Percentiles rank a stretch among this genome's conserved stretches.
Conservation (phyloP, 2,329 filamentous ascomycete genomes). For the Trichoderma pleuroti region DNA sequence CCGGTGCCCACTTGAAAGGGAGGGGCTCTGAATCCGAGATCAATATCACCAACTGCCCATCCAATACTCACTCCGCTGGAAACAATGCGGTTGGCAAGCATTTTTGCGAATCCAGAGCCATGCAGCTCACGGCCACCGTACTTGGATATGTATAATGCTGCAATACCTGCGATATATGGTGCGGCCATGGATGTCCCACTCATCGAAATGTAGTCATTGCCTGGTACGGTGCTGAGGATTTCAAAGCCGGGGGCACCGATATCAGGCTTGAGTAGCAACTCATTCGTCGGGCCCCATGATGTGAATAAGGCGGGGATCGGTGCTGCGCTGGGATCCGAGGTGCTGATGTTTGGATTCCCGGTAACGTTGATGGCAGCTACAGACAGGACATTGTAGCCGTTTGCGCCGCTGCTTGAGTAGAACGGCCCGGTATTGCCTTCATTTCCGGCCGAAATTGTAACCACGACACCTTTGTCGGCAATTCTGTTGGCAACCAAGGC, state of each 20-base stretch:
- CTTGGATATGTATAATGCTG: slow-evolving; percentile 43
- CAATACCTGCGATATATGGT: slow-evolving; percentile 51
- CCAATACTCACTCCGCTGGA: slow-evolving; percentile 34
- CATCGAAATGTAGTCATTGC: slow-evolving; percentile 42
- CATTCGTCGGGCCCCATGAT: slow-evolving; percentile 51
- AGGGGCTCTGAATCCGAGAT: slow-evolving; percentile 29
- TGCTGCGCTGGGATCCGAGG: slow-evolving; percentile 25
- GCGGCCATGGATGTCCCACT: slow-evolving; percentile 56
- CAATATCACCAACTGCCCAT: slow-evolving; percentile 28
- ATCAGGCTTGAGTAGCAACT: slow-evolving; percentile 50
- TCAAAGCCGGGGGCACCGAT: slow-evolving; percentile 47
- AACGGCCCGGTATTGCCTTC: slow-evolving; percentile 48
- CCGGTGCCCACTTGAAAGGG: slow-evolving; percentile 46
- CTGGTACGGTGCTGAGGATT: slow-evolving; percentile 48
- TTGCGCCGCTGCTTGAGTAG: slow-evolving; percentile 36
- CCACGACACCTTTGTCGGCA: slow-evolving; percentile 44
- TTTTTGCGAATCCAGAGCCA: slow-evolving; percentile 34
- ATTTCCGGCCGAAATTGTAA: slow-evolving; percentile 51
- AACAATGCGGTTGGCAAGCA: slow-evolving; percentile 34
- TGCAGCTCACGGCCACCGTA: slow-evolving; percentile 40
- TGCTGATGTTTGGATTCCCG: slow-evolving; percentile 38
- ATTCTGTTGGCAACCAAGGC: slow-evolving; percentile 40
- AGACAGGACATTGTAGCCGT: slow-evolving; percentile 34
- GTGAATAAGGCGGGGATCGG: slow-evolving; percentile 45
- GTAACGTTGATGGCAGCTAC: slow-evolving; percentile 41